phyloP scores from a whole-genome alignment of 176 grass and related monocot species.

The Aegilops longissima region DNA sequence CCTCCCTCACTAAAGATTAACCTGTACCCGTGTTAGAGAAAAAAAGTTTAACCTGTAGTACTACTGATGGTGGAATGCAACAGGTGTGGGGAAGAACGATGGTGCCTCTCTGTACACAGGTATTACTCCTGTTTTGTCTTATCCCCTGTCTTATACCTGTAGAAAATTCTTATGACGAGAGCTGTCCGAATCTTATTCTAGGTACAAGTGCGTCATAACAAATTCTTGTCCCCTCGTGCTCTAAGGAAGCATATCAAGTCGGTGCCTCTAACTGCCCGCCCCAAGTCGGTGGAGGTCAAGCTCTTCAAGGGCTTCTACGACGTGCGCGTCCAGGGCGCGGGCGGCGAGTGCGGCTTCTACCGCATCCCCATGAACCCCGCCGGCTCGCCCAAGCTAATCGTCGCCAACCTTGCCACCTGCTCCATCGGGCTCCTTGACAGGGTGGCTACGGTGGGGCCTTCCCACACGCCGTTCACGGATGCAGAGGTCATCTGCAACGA shows the following conservation, averaged over 20 bases:
- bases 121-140: slow-evolving; percentile 26
- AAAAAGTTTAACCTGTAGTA: neutral
- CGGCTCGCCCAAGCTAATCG: too few relatives aligned
- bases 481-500: too few relatives aligned
- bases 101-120: slow-evolving; percentile 11
- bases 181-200: slow-evolving; percentile 23
- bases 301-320: too few relatives aligned
- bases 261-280: too few relatives aligned
- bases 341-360: too few relatives aligned
- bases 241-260: slow-evolving; percentile 21
- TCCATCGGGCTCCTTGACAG: too few relatives aligned
- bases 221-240: slow-evolving; percentile 45
- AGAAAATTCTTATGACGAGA: neutral
- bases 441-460: too few relatives aligned
- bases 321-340: too few relatives aligned
- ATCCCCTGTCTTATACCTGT: slow-evolving; percentile 10
- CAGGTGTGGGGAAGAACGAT: neutral
- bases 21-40: neutral
- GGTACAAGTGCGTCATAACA: slow-evolving; percentile 48
- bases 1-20: slow-evolving; percentile 5
- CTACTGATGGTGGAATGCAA: slow-evolving; percentile 20
- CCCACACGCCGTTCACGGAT: too few relatives aligned
- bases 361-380: too few relatives aligned
- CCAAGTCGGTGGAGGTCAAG: too few relatives aligned
- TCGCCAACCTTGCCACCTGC: too few relatives aligned